phyloP scores from a whole-genome alignment of 208 protist species.

The Acanthamoeba healyi region DNA sequence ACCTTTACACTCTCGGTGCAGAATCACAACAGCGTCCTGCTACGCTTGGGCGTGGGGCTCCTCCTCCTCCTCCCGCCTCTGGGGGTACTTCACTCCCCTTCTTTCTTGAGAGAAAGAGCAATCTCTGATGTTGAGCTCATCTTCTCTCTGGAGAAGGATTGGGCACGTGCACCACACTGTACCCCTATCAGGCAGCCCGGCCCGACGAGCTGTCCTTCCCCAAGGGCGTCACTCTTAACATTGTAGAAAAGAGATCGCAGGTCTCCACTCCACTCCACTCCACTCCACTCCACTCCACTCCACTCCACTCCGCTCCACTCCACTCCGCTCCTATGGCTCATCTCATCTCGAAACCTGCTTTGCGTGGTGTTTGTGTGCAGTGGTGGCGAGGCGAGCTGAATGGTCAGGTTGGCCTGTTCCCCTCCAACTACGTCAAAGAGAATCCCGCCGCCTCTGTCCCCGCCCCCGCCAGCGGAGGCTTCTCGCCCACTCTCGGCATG shows the following conservation, averaged over 20 bases:
- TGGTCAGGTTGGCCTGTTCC: not conserved
- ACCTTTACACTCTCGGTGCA: too few relatives aligned
- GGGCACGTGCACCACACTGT: conserved; percentile 38
- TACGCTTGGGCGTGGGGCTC: too few relatives aligned
- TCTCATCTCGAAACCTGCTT: too few relatives aligned
- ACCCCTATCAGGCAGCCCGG: not conserved
- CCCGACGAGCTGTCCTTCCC: conserved; percentile 25
- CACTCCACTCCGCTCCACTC: too few relatives aligned
- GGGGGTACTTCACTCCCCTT: too few relatives aligned
- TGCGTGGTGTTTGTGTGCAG: not conserved
- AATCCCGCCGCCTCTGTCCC: not conserved
- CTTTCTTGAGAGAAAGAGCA: too few relatives aligned
- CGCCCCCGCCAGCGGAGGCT: not conserved
- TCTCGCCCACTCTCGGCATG: not conserved
- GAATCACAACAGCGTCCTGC: too few relatives aligned
- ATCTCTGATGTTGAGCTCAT: too few relatives aligned
- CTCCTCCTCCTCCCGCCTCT: too few relatives aligned
- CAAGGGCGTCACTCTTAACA: conserved; percentile 41
- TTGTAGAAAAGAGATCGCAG: not conserved
- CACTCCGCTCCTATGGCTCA: too few relatives aligned
- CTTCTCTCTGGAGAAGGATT: not conserved
- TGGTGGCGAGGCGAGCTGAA: conserved; percentile 35
- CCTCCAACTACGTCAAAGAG: conserved; percentile 62
- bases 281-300: too few relatives aligned
- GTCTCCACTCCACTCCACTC: too few relatives aligned